Evolutionary conservation across 345 rosid species (phyloP).

Genomic region (Linum tenue): DNA sequence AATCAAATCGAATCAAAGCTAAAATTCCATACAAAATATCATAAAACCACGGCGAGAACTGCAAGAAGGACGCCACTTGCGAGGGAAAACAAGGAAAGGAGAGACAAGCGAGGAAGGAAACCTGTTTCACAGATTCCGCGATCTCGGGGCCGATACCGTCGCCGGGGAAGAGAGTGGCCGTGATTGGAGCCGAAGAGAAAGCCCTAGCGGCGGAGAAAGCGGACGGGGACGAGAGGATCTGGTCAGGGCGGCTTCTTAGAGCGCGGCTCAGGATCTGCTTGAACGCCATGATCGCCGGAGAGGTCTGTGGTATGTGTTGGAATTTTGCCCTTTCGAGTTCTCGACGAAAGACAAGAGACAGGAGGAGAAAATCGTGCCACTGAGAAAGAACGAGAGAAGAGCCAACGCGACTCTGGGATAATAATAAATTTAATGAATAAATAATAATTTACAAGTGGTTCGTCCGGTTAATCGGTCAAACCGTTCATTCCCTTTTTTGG

Average conservation of each 20-base stretch:
- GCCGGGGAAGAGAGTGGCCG: conserved; percentile 94
- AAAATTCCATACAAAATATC: too few species aligned
- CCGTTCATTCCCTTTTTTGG: too few species aligned
- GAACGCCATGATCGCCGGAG: neutral
- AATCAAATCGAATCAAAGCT: too few species aligned
- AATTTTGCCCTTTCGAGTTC: neutral
- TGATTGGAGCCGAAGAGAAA: conserved; percentile 60
- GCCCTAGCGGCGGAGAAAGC: conserved; percentile 32
- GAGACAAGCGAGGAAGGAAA: neutral
- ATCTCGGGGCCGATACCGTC: conserved; percentile 99
- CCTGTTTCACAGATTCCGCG: conserved; percentile 93
- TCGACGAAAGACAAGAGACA: too few species aligned
- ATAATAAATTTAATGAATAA: too few species aligned
- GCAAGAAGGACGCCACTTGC: neutral
- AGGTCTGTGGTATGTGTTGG: neutral
- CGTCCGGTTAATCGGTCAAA: too few species aligned
- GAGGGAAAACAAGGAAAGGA: neutral
- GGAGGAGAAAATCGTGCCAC: too few species aligned
- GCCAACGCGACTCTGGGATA: too few species aligned
- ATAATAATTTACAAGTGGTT: too few species aligned
- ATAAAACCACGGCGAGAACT: too few species aligned
- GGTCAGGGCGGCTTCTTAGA: conserved; percentile 28
- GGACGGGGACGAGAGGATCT: conserved; percentile 24
- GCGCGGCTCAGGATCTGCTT: conserved; percentile 32
- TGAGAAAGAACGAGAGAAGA: too few species aligned